Evolutionary conservation across 2,329 filamentous ascomycete species (phyloP).

Genomic region (Phyllosticta citrichinensis): DNA sequence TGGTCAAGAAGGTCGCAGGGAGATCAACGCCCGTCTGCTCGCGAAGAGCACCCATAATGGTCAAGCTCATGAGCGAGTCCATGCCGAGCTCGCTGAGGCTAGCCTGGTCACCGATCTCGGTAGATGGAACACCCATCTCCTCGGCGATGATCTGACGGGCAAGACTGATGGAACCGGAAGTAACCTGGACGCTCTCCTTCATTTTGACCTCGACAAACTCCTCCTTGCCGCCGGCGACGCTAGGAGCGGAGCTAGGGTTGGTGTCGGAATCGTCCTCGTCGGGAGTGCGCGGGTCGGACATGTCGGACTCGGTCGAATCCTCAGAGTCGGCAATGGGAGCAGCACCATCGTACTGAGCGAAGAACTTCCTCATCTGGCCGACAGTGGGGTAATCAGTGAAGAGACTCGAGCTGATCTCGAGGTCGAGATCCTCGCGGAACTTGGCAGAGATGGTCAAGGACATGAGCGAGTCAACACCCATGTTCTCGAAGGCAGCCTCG

Average conservation of each 20-base stretch:
- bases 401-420: slow-evolving; percentile 48
- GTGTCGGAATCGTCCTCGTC: slow-evolving; percentile 34
- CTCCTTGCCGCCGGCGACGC: slow-evolving; percentile 32
- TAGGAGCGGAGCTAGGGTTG: slow-evolving; percentile 39
- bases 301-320: slow-evolving; percentile 32
- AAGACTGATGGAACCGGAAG: slow-evolving; percentile 33
- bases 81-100: slow-evolving; percentile 52
- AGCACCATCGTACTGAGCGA: slow-evolving; percentile 38
- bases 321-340: slow-evolving; percentile 26
- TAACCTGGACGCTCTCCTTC: slow-evolving; percentile 22
- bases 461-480: slow-evolving; percentile 52
- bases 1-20: slow-evolving; percentile 46
- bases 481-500: slow-evolving; percentile 50
- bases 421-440: slow-evolving; percentile 51
- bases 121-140: slow-evolving; percentile 57
- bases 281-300: slow-evolving; percentile 34
- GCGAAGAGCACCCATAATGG: slow-evolving; percentile 40
- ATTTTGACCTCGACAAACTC: slow-evolving; percentile 20
- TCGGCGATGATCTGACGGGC: slow-evolving; percentile 41
- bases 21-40: slow-evolving; percentile 42
- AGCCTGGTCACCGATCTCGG: slow-evolving; percentile 43
- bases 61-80: slow-evolving; percentile 45
- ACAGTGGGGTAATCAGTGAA: slow-evolving; percentile 52
- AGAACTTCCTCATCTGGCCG: slow-evolving; percentile 49
- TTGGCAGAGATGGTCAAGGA: slow-evolving; percentile 52